Evolutionary conservation across 345 rosid species (phyloP), one percentile per base, ranked within the genome.

Genomic region (Pistacia integerrima): DNA sequence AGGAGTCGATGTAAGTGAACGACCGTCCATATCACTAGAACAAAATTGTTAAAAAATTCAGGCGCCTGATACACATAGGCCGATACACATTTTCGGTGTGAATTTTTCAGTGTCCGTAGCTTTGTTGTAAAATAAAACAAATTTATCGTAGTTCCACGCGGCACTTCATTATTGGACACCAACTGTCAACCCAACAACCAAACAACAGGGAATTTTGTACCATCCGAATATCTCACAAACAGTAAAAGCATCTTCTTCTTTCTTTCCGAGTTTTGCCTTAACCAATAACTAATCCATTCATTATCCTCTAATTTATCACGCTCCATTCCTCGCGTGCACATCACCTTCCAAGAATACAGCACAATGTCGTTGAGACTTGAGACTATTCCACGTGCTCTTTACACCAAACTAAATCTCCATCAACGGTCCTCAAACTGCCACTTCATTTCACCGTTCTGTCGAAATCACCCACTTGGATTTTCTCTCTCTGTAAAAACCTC

Each of bases 401-500:
- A 11, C 33, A 11, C 70, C 35, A 33, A 67, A 55, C 64, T 20
- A 16, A 64, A 51, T 28, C 11, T 14, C 20, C 69, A 49, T 65
- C 78, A 72, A 64, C 75, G 75, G 74, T 36, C 67, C 58, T 6
- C 3, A 22, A 25, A 18, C 75, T 63, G 72, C 83, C 89, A 82
- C 86, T 85, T 88, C 84, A 82, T 69, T 13, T 22, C 1, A 20
- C 51, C 63, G 38, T 46, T 18, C 51, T 8, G 55, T 14, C 17
- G 17, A 12, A 14, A 0, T 14, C 0, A 25, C 25, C 25, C 25
- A 25, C 25, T 25, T 25, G 25, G 49, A 62, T 59, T 64, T 13
- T 67, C 79, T 72, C 62, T 61, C 60, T 67, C 60, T 22, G 64
- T 18, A 30, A 46, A 9, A 0, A 8, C 17, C 30, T 22, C 13